These are phyloP conservation scores for Hortaea sp. DNA, from an alignment of 2,329 filamentous ascomycete species.

Conservation along the genomic window DNA sequence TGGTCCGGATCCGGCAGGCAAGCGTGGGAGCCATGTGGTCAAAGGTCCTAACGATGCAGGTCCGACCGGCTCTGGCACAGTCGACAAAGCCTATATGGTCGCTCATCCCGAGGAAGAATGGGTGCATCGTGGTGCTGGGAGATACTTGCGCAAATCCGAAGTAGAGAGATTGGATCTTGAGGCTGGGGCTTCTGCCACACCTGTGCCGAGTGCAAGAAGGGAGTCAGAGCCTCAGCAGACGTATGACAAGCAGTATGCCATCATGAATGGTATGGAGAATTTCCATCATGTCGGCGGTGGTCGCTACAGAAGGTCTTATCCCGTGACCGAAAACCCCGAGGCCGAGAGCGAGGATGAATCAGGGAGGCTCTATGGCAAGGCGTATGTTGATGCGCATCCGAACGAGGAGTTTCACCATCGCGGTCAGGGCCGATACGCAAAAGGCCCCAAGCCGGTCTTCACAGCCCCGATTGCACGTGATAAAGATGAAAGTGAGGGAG, in stretches of 20 bases:
- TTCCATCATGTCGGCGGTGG: slow-evolving; percentile 21
- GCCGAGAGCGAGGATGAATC: slow-evolving; percentile 4
- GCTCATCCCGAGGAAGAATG: slow-evolving; percentile 21
- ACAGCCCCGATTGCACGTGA: not conserved
- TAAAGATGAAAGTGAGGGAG: not conserved
- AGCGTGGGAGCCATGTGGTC: slow-evolving; percentile 4
- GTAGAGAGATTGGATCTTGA: not conserved
- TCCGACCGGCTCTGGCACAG: slow-evolving; percentile 11
- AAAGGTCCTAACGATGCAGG: not conserved
- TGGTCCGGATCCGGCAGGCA: slow-evolving; percentile 7
- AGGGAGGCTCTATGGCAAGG: slow-evolving; percentile 11
- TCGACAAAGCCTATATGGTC: slow-evolving; percentile 18
- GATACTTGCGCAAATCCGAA: slow-evolving; percentile 14
- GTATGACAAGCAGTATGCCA: slow-evolving; percentile 16
- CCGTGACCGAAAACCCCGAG: not conserved
- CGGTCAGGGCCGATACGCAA: slow-evolving; percentile 19
- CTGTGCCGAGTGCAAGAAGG: not conserved
- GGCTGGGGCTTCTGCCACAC: slow-evolving; percentile 1
- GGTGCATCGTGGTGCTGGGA: slow-evolving; percentile 24
- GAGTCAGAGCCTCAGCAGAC: slow-evolving; percentile 9
- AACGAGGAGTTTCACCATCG: slow-evolving; percentile 18
- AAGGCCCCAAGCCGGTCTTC: slow-evolving; percentile 7
- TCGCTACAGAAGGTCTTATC: slow-evolving; percentile 15
- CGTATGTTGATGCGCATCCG: slow-evolving; percentile 15
- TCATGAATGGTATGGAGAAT: slow-evolving; percentile 16